Conservation (phyloP, 2,329 filamentous ascomycete genomes). For the Aspergillus nomiae region DNA sequence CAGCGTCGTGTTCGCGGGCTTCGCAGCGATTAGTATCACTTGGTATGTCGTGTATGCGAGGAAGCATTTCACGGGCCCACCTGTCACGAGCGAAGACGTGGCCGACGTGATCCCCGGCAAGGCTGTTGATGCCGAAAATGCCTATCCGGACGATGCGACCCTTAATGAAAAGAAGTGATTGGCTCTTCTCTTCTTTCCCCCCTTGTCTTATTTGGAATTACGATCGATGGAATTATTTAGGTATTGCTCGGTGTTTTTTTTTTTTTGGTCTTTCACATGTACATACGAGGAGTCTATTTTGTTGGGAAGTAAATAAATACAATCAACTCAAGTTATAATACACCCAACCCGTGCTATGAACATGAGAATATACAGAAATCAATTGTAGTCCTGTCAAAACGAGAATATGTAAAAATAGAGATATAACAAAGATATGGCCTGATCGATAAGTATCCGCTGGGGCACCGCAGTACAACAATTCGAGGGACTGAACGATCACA, state of each 20-base stretch:
- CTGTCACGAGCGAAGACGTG: slow-evolving; percentile 33
- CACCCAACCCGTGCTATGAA: too few species aligned
- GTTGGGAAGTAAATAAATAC: too few species aligned
- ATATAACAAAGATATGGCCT: neutral
- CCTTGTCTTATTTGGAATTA: neutral
- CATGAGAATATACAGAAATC: too few species aligned
- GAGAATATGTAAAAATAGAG: too few species aligned
- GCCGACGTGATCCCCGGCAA: slow-evolving; percentile 37
- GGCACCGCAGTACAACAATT: neutral
- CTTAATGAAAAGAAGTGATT: slow-evolving; percentile 11
- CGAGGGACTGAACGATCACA: slow-evolving; percentile 25
- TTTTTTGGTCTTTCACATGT: neutral
- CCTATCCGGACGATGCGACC: slow-evolving; percentile 16
- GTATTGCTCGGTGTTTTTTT: neutral
- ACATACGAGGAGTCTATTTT: neutral
- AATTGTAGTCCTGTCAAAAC: too few species aligned
- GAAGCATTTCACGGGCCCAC: slow-evolving; percentile 65
- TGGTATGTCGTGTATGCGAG: slow-evolving; percentile 67
- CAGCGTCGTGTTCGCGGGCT: slow-evolving; percentile 65
- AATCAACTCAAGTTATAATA: too few species aligned
- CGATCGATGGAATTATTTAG: neutral
- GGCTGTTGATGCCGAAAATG: slow-evolving; percentile 36
- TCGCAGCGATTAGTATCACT: slow-evolving; percentile 59
- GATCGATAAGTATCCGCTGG: neutral
- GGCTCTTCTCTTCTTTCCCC: neutral